Evolutionary conservation across 805 yeast species (phyloP), one percentile per base, ranked within the genome.

Genomic region (Scheffersomyces coipomensis): DNA sequence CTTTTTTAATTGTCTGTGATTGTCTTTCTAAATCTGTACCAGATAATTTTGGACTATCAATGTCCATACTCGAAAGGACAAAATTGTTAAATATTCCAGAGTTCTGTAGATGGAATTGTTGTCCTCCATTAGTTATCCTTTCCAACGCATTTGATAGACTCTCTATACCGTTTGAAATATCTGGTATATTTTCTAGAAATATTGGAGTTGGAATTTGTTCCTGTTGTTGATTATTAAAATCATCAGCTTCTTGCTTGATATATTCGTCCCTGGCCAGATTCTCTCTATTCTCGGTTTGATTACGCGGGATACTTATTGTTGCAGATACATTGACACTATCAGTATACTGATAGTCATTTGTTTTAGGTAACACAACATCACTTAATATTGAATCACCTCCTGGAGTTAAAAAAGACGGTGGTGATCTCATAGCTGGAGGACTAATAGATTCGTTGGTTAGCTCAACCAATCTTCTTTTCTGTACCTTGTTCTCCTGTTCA

Each of bases 41-140:
- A 24, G 12, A 24, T 9, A 24, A 24, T 5, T 12, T 10, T 5
- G 27, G 26, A 23, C 21, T 22, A 12, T 22, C 30, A 4, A 8
- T 32, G 5, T 25, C 32, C 19, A 33, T 12, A 17, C 34, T 40
- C 12, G 53, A 37, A 17, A 40, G 29, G 15, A 59, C 47, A 38
- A 53, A 61, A 26, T 51, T 50, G 36, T 51, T 53, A 47, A 61
- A 55, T 3, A 63, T 45, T 29, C 49, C 64, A 0, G 62, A 55
- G 33, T 53, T 59, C 29, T 56, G 58, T 12, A 59, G 44, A 19
- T 51, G 50, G 40, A 61, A 48, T 21, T 46, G 53, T 19, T 52
- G 49, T 11, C 58, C 57, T 2, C 61, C 64, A 26, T 52, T 52
- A 3, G 56, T 51, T 5, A 57, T 46, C 18, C 50, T 51, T 24